Conservation (phyloP, 228 moss, liverwort and hornwort genomes). For the Sphagnum magellanicum region DNA sequence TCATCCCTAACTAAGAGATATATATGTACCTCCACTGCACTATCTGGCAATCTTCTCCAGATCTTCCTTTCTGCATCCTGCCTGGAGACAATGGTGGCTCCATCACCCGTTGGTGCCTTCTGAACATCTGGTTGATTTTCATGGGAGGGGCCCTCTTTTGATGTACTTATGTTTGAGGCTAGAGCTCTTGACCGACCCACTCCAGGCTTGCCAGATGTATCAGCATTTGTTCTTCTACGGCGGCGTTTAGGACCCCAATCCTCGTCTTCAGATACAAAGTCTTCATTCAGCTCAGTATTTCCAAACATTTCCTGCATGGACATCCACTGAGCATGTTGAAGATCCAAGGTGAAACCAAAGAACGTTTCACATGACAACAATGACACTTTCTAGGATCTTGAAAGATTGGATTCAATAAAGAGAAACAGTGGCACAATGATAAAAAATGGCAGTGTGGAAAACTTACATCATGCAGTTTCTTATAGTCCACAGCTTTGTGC, state of each 20-base stretch:
- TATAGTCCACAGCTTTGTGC: slow-evolving; percentile 91
- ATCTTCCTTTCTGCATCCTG: slow-evolving; percentile 32
- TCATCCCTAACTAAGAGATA: background rate
- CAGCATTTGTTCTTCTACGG: slow-evolving; percentile 44
- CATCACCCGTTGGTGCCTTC: slow-evolving; percentile 20
- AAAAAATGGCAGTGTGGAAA: background rate
- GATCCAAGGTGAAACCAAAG: background rate
- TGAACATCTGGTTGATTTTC: slow-evolving; percentile 11
- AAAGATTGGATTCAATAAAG: background rate
- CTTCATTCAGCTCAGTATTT: slow-evolving; percentile 39
- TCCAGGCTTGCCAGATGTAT: slow-evolving; percentile 35
- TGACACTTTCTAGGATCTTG: background rate
- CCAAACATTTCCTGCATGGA: slow-evolving; percentile 78
- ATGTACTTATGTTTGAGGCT: slow-evolving; percentile 17
- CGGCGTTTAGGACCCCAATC: slow-evolving; percentile 84
- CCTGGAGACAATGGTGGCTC: slow-evolving; percentile 16
- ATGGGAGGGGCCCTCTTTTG: slow-evolving; percentile 10
- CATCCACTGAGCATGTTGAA: background rate
- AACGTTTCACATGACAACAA: background rate
- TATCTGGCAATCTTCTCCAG: slow-evolving; percentile 54
- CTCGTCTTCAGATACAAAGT: slow-evolving; percentile 67
- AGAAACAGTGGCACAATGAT: background rate
- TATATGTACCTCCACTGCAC: slow-evolving; percentile 42
- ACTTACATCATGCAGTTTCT: slow-evolving; percentile 81
- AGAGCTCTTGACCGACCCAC: slow-evolving; percentile 20